Base-by-base conservation (phyloP, 139 green algal genomes). In the Chlorella sp. region DNA sequence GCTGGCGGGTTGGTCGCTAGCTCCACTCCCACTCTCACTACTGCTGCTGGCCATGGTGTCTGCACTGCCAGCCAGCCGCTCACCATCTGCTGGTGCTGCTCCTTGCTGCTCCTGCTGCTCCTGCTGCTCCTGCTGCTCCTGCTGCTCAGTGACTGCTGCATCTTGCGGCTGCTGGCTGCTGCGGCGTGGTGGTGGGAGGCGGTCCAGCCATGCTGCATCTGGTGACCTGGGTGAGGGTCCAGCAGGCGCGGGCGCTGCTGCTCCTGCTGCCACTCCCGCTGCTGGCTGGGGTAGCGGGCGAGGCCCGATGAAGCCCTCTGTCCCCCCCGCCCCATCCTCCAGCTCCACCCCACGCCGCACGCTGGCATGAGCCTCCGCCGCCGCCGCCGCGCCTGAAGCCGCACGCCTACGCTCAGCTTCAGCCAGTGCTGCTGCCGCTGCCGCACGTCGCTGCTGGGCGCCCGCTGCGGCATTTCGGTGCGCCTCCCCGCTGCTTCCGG, bases 331-430 rank as follows among this genome's bases (percentile, higher is more conserved):
- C 44, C 79, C 64, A 5, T 28, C 80, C 22, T 73, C 68, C 34
- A 78, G 6, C 51, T 60, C 51, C 26, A 76, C 26, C 30, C 68
- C 24, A 1, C n/a, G 43, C 65, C 77, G 38, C 16, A 84, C 28
- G n/a, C 79, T 76, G 11, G 79, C 79, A 40, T 84, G 77, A 17
- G 60, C 77, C 40, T 26, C 56, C 46, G 65, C 79, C 20, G 79
- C 79, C 24, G 43, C 64, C 19, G 79, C 44, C 11, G 44, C 79
- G 3, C 72, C 72, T 4, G 43, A 60, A 0, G 77, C 40, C 1
- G 40, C 77, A 1, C 77, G 64, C 40, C 32, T 20, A 13, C 28
- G 36, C 30, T 74, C 60, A 2, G 13, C 77, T n/a, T 30, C 36
- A 40, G 58, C 77, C 60, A 83, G 77, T 26, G 77, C 38, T 30